phyloP scores from a whole-genome alignment of 225 moss, liverwort and hornwort genomes.

The Sphagnum tenellum region DNA sequence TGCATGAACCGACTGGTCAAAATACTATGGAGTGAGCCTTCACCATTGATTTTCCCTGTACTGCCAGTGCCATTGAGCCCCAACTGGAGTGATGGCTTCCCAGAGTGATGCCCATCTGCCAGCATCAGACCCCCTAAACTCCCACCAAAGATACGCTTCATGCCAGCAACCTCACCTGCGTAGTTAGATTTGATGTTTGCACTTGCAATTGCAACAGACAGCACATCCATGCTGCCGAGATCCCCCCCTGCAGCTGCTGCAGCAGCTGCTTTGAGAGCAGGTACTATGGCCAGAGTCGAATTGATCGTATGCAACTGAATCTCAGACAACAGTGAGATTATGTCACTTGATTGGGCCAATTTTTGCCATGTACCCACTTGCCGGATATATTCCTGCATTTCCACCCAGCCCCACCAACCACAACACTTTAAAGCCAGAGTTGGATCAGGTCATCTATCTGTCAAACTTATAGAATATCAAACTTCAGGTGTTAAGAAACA shows the following conservation, averaged over 20 bases:
- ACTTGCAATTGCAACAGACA: slow-evolving; percentile 80
- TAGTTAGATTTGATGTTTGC: slow-evolving; percentile 82
- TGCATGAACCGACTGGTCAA: slow-evolving; percentile 58
- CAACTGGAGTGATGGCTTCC: slow-evolving; percentile 18
- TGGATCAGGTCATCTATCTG: no score
- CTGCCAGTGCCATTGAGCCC: slow-evolving; percentile 17
- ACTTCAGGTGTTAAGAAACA: no score
- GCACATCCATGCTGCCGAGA: slow-evolving; percentile 71
- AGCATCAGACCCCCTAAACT: slow-evolving; percentile 51
- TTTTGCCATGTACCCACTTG: slow-evolving; percentile 67
- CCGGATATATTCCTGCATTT: slow-evolving; percentile 71
- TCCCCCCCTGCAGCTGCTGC: slow-evolving; percentile 79
- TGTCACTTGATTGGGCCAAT: slow-evolving; percentile 66
- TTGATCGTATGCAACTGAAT: slow-evolving; percentile 47
- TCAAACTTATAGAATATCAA: no score
- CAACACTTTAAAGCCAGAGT: background rate
- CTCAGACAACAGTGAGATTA: slow-evolving; percentile 60
- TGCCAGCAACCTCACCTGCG: slow-evolving; percentile 72
- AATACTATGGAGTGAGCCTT: slow-evolving; percentile 37
- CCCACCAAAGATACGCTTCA: slow-evolving; percentile 60
- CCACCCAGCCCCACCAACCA: slow-evolving; percentile 14
- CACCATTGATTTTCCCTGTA: slow-evolving; percentile 12
- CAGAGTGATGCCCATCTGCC: slow-evolving; percentile 16
- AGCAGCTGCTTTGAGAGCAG: slow-evolving; percentile 77
- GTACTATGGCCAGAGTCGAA: slow-evolving; percentile 51